Conservation (phyloP, 2,329 filamentous ascomycete genomes). For the Hypoxylon sp. region DNA sequence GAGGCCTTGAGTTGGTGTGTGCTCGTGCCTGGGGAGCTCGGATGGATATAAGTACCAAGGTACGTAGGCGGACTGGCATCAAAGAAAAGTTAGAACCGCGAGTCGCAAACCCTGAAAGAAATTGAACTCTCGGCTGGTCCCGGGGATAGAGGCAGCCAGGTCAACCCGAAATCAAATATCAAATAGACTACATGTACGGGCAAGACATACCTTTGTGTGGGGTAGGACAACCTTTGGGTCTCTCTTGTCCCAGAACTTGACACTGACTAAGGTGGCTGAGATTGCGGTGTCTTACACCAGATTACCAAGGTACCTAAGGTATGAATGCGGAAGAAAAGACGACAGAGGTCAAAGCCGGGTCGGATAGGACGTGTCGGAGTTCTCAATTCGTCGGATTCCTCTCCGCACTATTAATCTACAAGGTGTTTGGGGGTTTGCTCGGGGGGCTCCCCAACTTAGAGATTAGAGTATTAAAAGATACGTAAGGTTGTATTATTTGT, state of each 20-base stretch:
- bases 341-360: constrained; percentile 31
- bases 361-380: constrained; percentile 1
- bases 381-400: neutral
- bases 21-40: no score
- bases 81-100: constrained; percentile 16
- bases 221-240: constrained; percentile 15
- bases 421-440: neutral
- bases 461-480: constrained; percentile 4
- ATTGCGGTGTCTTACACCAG: constrained; percentile 33
- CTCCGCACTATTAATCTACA: neutral
- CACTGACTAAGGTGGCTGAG: constrained; percentile 23
- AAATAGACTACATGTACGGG: neutral
- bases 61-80: neutral
- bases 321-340: constrained; percentile 39
- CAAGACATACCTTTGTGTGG: constrained; percentile 22
- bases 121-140: constrained; percentile 3
- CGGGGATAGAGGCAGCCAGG: neutral
- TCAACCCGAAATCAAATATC: neutral
- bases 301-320: no score
- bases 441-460: neutral
- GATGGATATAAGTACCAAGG: neutral
- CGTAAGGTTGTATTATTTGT: constrained; percentile 1
- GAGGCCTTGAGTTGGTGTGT: neutral
- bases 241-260: constrained; percentile 22
- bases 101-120: constrained; percentile 21